Evolutionary conservation across 1,284 basidiomycete species (phyloP).

Genomic region (Malassezia japonica): DNA sequence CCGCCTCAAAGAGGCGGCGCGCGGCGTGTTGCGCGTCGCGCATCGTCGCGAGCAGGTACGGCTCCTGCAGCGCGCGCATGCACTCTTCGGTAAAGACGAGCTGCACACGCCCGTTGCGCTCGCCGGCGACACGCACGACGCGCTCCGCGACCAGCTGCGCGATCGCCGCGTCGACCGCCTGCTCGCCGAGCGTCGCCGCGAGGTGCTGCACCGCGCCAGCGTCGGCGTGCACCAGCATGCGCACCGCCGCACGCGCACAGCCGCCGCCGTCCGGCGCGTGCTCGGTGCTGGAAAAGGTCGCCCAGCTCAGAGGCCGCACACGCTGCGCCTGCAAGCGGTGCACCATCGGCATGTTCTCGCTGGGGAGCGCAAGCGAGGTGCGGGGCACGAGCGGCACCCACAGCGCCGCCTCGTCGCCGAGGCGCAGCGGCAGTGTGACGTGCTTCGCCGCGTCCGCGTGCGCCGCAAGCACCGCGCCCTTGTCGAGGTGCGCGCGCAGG

Average conservation of each 20-base stretch:
- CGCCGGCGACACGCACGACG: constrained; percentile 1
- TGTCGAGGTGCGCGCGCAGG: constrained; percentile 69
- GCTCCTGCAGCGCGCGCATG: neutral
- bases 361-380: constrained; percentile 8
- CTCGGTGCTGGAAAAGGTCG: neutral
- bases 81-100: constrained; percentile 15
- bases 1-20: neutral
- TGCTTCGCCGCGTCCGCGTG: constrained; percentile 19
- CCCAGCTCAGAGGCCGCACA: neutral
- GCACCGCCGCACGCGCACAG: neutral
- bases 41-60: neutral
- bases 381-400: constrained; percentile 22
- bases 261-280: neutral
- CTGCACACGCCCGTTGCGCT: neutral
- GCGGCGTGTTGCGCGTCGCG: neutral
- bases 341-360: constrained; percentile 14
- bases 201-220: constrained; percentile 18
- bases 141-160: constrained; percentile 17
- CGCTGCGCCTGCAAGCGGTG: constrained; percentile 18
- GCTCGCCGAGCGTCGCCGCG: constrained; percentile 15
- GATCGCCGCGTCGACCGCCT: constrained; percentile 21
- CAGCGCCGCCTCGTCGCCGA: constrained; percentile 17
- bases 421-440: constrained; percentile 19
- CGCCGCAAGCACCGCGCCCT: constrained; percentile 53
- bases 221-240: constrained; percentile 11